Evolutionary conservation across 179 eudicot genomes (phyloP), one percentile per base, ranked within the genome.

Genomic region (Spinacia oleracea): DNA sequence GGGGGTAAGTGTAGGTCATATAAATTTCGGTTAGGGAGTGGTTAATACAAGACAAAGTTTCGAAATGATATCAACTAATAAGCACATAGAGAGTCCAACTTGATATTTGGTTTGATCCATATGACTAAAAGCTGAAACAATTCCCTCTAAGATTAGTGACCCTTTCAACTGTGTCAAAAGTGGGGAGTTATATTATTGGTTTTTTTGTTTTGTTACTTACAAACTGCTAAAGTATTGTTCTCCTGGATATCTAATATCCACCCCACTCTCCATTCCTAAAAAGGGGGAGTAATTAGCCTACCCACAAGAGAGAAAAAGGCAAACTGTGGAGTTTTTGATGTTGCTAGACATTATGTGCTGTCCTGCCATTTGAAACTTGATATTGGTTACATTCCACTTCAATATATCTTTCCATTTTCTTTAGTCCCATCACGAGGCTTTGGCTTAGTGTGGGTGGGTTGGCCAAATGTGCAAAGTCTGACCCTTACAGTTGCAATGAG

Each of bases 31-130:
- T 60, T 60, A 6, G n/a, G n/a, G 21, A 32, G 40, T 6, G 29
- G 25, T n/a, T 56, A 29, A 64, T 11, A 0, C 9, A 35, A 18
- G 12, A 23, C 23, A 34, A 64, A 35, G 9, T 0, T 21, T 59
- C 25, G 31, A 25, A 25, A 23, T 53, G 55, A 65, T n/a, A 35
- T 32, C 18, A 64, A 35, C 23, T 38, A 53, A 20, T 40, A 46
- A 58, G 23, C 15, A 74, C 34, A 56, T 12, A 15, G 50, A 53
- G 64, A 58, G 31, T 58, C 25, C 42, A 43, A 35, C 18, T 55
- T 55, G 16, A 55, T 65, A 34, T 73, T 32, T 73, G 77, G 43
- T 58, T 74, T 56, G 32, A 8, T 35, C 53, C 21, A 34, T 56
- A 10, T 58, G 18, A 18, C 18, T n/a, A 3, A 53, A 34, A 73